Conservation (phyloP, 1,284 basidiomycete species). For the Wolfiporia cocos region DNA sequence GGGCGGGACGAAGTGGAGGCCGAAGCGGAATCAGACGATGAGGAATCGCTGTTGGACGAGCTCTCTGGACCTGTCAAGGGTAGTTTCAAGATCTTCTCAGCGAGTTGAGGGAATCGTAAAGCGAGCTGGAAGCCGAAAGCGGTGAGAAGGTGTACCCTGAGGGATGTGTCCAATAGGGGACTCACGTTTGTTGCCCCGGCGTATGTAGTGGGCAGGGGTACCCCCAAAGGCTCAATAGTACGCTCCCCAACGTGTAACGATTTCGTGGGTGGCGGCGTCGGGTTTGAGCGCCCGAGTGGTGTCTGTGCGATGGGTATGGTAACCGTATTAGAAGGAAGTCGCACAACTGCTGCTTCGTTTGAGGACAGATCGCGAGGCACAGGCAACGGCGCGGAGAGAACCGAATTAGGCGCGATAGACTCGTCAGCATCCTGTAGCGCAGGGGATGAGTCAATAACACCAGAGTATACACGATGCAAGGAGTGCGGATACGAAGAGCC, state of each 20-base stretch:
- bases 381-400: too few relatives aligned
- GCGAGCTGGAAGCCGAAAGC: slow-evolving; percentile 12
- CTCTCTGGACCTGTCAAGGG: slow-evolving; percentile 7
- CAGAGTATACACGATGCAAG: too few relatives aligned
- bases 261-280: too few relatives aligned
- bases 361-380: too few relatives aligned
- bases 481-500: slow-evolving; percentile 14
- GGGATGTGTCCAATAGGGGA: too few relatives aligned
- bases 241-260: slow-evolving; percentile 10
- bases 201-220: slow-evolving; percentile 19
- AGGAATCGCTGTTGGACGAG: neutral
- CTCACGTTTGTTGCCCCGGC: slow-evolving; percentile 23
- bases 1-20: too few relatives aligned
- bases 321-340: neutral
- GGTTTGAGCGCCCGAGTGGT: too few relatives aligned
- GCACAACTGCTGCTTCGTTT: too few relatives aligned
- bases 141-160: neutral
- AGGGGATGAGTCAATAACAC: too few relatives aligned
- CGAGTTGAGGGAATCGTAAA: slow-evolving; percentile 9
- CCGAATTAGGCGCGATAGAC: too few relatives aligned
- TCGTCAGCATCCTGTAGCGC: too few relatives aligned
- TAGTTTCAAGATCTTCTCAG: slow-evolving; percentile 13
- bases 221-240: slow-evolving; percentile 11
- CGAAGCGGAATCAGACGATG: neutral
- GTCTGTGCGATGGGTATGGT: too few relatives aligned